These are phyloP conservation scores for Boletus edulis DNA, from an alignment of 768 basidiomycete genomes.

Conservation along the genomic window DNA sequence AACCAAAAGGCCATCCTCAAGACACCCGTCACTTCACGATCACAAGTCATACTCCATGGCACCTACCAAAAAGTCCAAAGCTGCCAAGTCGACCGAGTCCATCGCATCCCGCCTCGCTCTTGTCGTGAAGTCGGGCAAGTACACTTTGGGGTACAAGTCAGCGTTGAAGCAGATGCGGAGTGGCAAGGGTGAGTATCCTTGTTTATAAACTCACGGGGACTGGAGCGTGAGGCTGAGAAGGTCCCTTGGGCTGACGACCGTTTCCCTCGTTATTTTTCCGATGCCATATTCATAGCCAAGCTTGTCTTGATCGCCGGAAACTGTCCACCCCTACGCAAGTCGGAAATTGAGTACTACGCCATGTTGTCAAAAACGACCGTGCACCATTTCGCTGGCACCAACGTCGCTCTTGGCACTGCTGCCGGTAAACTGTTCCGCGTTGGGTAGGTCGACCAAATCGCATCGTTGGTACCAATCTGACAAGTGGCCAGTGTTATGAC, in stretches of 20 bases:
- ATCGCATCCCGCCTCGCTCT: conserved; percentile 90
- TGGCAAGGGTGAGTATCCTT: conserved; percentile 82
- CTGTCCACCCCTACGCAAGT: conserved; percentile 98
- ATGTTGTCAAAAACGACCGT: conserved; percentile 99
- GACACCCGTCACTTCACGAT: conserved; percentile 13
- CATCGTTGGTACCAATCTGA: conserved; percentile 3
- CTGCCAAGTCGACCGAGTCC: conserved; percentile 89
- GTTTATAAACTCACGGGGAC: conserved; percentile 68
- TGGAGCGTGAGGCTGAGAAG: conserved; percentile 99
- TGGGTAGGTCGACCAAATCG: conserved; percentile 52
- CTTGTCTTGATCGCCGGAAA: conserved; percentile 98
- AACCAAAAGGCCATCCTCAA: conserved; percentile 12
- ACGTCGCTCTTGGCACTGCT: conserved; percentile 97
- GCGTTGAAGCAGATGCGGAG: conserved; percentile 97
- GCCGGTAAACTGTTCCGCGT: conserved; percentile 99
- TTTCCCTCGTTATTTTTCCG: conserved; percentile 23
- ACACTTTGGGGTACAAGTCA: conserved; percentile 96
- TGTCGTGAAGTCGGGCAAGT: conserved; percentile 99
- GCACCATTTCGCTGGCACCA: conserved; percentile 97
- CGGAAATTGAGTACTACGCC: conserved; percentile 99
- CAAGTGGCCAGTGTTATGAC: conserved; percentile 81
- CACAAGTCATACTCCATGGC: conserved; percentile 61
- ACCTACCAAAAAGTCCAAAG: conserved; percentile 93
- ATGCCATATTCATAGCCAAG: conserved; percentile 63
- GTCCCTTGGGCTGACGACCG: conserved; percentile 78